These are phyloP conservation scores for Cytospora schulzeri DNA, from an alignment of 2,329 filamentous ascomycete genomes.

Conservation along the genomic window DNA sequence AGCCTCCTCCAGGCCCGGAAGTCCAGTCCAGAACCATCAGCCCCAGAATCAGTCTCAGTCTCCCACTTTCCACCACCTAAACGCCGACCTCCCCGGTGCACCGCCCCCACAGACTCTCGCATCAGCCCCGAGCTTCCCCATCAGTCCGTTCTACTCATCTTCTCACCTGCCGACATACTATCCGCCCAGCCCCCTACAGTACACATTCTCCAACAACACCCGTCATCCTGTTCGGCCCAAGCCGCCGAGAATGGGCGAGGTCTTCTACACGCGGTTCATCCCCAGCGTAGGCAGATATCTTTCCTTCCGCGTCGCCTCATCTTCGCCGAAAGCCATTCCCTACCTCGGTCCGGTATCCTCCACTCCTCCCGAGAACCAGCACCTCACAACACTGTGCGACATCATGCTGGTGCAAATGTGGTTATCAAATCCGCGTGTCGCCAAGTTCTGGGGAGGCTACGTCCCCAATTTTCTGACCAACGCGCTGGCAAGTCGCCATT, in stretches of 20 bases:
- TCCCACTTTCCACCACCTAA: conserved; percentile 31
- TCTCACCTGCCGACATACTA: conserved; percentile 91
- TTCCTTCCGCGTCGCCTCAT: conserved; percentile 81
- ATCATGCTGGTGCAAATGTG: conserved; percentile 72
- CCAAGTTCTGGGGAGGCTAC: conserved; percentile 79
- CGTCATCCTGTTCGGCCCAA: conserved; percentile 87
- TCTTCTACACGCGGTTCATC: conserved; percentile 87
- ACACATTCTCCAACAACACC: conserved; percentile 74
- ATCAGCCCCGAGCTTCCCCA: conserved; percentile 43
- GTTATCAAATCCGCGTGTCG: conserved; percentile 85
- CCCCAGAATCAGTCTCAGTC: conserved; percentile 34
- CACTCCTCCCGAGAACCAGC: conserved; percentile 38
- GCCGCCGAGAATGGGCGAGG: conserved; percentile 85
- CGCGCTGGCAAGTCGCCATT: conserved; percentile 69
- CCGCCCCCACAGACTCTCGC: conserved; percentile 41
- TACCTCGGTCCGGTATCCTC: conserved; percentile 62
- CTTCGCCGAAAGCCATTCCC: conserved; percentile 63
- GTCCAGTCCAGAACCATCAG: conserved; percentile 42
- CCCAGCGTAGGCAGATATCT: conserved; percentile 82
- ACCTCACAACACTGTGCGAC: conserved; percentile 53
- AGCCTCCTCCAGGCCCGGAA: conserved; percentile 54
- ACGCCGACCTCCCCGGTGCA: conserved; percentile 44
- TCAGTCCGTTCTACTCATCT: conserved; percentile 76
- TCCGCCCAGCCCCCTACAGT: conserved; percentile 80
- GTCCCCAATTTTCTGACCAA: conserved; percentile 66